Evolutionary conservation across 1,284 basidiomycete species (phyloP).

Genomic region (Prillingera fragicola): DNA sequence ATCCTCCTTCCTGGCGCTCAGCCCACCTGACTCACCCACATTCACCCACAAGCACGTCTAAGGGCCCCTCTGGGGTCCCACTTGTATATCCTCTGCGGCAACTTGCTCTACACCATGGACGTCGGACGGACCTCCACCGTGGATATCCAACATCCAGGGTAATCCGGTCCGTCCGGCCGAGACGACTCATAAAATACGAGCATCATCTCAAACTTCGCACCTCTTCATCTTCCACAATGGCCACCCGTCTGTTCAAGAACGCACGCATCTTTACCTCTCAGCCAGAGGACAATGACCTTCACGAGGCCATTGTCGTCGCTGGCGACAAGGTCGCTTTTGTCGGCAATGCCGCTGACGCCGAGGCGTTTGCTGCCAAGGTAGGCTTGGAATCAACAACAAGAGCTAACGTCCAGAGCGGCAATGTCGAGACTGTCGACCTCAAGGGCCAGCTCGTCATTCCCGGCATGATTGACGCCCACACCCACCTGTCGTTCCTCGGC

Average conservation of each 20-base stretch:
- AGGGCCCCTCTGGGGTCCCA: too few species aligned
- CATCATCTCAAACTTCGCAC: too few species aligned
- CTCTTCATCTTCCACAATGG: too few species aligned
- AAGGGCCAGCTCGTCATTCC: slow-evolving; percentile 24
- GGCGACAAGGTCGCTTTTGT: slow-evolving; percentile 21
- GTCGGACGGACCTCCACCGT: too few species aligned
- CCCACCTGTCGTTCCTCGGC: slow-evolving; percentile 30
- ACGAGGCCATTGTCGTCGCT: slow-evolving; percentile 20
- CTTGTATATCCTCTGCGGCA: too few species aligned
- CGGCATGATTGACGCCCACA: slow-evolving; percentile 33
- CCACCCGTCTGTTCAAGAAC: slow-evolving; percentile 25
- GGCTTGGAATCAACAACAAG: not conserved
- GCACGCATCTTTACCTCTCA: slow-evolving; percentile 30
- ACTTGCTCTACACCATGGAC: too few species aligned
- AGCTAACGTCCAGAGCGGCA: not conserved
- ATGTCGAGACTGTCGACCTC: slow-evolving; percentile 15
- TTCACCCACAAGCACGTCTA: too few species aligned
- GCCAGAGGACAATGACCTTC: slow-evolving; percentile 11
- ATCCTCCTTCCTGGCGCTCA: too few species aligned
- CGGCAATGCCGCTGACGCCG: slow-evolving; percentile 5
- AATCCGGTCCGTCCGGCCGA: too few species aligned
- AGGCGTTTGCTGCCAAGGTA: not conserved
- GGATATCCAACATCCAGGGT: too few species aligned
- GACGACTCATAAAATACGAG: too few species aligned
- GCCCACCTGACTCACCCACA: too few species aligned